Conservation (phyloP, 805 yeast genomes). For the Schizosaccharomyces osmophilus region DNA sequence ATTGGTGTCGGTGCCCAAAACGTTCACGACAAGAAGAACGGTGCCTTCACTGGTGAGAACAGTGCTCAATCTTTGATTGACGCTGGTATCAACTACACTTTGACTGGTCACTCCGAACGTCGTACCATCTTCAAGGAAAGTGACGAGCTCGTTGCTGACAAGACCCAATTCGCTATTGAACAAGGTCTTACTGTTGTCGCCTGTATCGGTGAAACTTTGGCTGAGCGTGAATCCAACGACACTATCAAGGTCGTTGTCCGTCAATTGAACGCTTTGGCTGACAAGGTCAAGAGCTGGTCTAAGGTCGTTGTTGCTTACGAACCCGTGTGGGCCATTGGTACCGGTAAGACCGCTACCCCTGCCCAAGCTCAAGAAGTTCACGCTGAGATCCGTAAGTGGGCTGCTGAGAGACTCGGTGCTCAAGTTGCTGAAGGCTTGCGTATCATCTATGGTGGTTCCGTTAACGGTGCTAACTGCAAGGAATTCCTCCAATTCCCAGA, state of each 20-base stretch:
- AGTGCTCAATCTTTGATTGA: constrained; percentile 33
- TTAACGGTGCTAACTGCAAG: constrained; percentile 76
- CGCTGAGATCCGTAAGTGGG: constrained; percentile 61
- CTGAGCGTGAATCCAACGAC: constrained; percentile 72
- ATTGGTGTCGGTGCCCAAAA: constrained; percentile 81
- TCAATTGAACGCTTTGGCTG: constrained; percentile 75
- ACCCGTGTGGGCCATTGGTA: constrained; percentile 99
- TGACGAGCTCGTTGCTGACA: constrained; percentile 64
- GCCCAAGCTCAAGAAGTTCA: constrained; percentile 94
- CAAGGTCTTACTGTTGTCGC: constrained; percentile 73
- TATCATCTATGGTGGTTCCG: constrained; percentile 97
- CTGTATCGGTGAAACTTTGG: constrained; percentile 90
- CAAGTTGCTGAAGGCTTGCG: constrained; percentile 55
- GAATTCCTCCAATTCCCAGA: constrained; percentile 79
- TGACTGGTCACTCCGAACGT: constrained; percentile 96
- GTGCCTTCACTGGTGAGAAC: constrained; percentile 96
- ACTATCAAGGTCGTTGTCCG: constrained; percentile 70
- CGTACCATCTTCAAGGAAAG: constrained; percentile 77
- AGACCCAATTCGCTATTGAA: constrained; percentile 83
- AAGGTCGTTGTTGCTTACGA: constrained; percentile 90
- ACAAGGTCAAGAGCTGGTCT: constrained; percentile 66
- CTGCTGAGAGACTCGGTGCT: constrained; percentile 50
- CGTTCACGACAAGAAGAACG: constrained; percentile 62
- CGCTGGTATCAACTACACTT: constrained; percentile 79
- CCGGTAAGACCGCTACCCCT: constrained; percentile 97